Base-by-base conservation (phyloP, 306 rosid genomes). In the Mimosa bimucronata region DNA sequence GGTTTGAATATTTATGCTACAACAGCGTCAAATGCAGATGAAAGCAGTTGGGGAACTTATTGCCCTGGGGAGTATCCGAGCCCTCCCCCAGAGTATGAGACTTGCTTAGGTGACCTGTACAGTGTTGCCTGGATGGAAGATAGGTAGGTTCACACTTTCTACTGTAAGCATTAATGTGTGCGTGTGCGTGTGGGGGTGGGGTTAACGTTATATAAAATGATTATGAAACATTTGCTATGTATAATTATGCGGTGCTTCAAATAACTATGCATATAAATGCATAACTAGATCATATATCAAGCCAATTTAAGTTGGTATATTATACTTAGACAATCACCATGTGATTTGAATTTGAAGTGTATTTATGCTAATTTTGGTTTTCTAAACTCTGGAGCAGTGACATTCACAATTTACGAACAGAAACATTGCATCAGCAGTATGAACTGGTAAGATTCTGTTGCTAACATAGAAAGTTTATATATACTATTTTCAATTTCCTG, bases 111-210 rank as follows among this genome's bases (percentile, higher is more conserved):
- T 80, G 99, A 93, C 83, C 86, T 91, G 65, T 96, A 93, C 81
- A 96, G 99, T 84, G 74, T 96, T 90, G 91, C 98, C 66, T 96
- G 99, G 98, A 87, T 96, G 98, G 99, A 96, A 86, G 99, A 96
- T 82, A 96, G 99, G 99, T 90, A 87, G 60, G 72, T 45, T 29
- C 79, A 60, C 37, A 21, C 23, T 60, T 68, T 67, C 42, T 55
- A 8, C 19, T 60, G 11, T 58, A 38, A 7, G 3, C 15, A 10
- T 28, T 41, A 83, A 31, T 50, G 85, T 31, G 31, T 52, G 84
- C 13, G 42, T 52, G 85, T 26, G 9, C n/a, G n/a, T n/a, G n/a
- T n/a, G n/a, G n/a, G n/a, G n/a, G n/a, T n/a, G n/a, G n/a, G n/a
- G n/a, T 55, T 21, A 9, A 55, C 25, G 34, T 57, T 70, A 23